phyloP scores from a whole-genome alignment of 805 yeast genomes.

The Ogataea wickerhamii region DNA sequence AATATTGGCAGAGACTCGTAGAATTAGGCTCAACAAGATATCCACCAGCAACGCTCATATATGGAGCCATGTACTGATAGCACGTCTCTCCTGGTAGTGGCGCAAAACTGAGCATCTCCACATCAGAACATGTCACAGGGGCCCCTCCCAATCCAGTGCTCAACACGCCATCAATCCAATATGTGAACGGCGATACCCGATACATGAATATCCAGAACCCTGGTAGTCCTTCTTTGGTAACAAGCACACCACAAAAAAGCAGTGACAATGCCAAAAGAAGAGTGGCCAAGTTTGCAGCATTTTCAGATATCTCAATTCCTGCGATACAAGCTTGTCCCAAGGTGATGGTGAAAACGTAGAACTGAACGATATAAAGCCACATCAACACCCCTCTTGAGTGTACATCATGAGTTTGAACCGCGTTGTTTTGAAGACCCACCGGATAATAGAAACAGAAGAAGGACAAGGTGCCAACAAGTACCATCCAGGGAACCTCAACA shows the following conservation, averaged over 20 bases:
- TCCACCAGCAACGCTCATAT: conserved; percentile 41
- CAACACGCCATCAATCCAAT: conserved; percentile 52
- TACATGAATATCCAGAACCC: conserved; percentile 76
- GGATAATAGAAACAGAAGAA: conserved; percentile 67
- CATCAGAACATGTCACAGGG: conserved; percentile 41
- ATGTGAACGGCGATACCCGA: conserved; percentile 63
- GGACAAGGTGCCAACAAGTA: conserved; percentile 54
- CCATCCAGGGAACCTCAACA: conserved; percentile 61
- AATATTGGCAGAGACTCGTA: conserved; percentile 53
- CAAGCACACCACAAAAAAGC: conserved; percentile 73
- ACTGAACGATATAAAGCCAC: conserved; percentile 38
- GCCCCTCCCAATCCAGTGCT: conserved; percentile 50
- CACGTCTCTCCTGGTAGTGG: conserved; percentile 57
- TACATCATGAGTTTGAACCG: conserved; percentile 41
- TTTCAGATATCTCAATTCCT: conserved; percentile 50
- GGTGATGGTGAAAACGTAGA: conserved; percentile 51
- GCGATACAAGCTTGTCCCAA: conserved; percentile 55
- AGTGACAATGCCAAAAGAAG: conserved; percentile 55
- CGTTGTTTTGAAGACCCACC: conserved; percentile 58
- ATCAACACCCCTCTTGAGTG: conserved; percentile 48
- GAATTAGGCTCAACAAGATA: conserved; percentile 38
- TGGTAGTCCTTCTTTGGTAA: conserved; percentile 28
- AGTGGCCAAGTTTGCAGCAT: conserved; percentile 57
- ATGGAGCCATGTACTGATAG: conserved; percentile 43
- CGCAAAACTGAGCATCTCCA: conserved; percentile 42